phyloP scores from a whole-genome alignment of 352 stramenopile species.

The Phytophthora ramorum region DNA sequence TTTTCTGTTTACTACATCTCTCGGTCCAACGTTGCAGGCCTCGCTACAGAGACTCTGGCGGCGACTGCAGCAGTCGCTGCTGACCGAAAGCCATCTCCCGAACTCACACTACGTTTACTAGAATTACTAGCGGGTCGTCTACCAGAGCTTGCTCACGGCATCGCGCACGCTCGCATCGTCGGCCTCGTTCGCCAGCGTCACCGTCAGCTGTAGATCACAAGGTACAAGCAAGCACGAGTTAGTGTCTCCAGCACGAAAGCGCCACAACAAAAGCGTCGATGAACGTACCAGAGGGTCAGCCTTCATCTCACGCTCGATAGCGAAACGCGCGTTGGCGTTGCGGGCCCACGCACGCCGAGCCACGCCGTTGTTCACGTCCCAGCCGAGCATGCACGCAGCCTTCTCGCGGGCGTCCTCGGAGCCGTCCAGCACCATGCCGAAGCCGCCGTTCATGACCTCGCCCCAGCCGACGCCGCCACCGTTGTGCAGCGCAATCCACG shows the following conservation, averaged over 20 bases:
- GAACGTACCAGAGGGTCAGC: constrained; percentile 67
- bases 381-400: constrained; percentile 80
- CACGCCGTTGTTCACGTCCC: constrained; percentile 92
- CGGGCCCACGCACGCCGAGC: constrained; percentile 79
- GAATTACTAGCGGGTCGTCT: constrained; percentile 13
- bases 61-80: not conserved
- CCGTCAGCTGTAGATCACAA: constrained; percentile 47
- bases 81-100: not conserved
- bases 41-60: not conserved
- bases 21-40: not conserved
- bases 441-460: constrained; percentile 90
- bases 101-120: constrained; percentile 24
- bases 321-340: constrained; percentile 87
- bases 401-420: constrained; percentile 69
- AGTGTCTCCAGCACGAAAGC: constrained; percentile 1
- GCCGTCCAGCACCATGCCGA: constrained; percentile 89
- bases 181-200: constrained; percentile 59
- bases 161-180: constrained; percentile 54
- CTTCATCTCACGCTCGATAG: constrained; percentile 87
- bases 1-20: constrained; percentile 25
- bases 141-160: constrained; percentile 54
- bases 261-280: not conserved
- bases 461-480: constrained; percentile 90
- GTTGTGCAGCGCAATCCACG: constrained; percentile 91
- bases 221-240: constrained; percentile 17